Conservation (phyloP, 2,329 filamentous ascomycete species). For the Fonsecaea pedrosoi region DNA sequence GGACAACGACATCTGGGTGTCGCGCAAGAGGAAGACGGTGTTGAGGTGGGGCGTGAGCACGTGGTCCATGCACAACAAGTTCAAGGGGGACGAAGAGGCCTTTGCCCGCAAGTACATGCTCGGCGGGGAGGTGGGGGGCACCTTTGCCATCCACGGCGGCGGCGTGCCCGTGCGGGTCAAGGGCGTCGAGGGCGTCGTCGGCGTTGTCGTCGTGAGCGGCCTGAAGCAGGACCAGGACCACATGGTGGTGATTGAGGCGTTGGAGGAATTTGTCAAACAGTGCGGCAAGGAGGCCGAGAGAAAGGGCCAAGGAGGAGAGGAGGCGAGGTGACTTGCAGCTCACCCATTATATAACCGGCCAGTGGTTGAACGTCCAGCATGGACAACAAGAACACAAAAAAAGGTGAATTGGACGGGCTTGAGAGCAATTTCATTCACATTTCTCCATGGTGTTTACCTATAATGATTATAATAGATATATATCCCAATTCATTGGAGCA, state of each 20-base stretch:
- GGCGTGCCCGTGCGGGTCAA: slow-evolving; percentile 74
- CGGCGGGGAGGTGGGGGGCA: slow-evolving; percentile 55
- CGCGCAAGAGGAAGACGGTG: slow-evolving; percentile 74
- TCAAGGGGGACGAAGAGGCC: slow-evolving; percentile 65
- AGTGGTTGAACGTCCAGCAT: too few relatives aligned
- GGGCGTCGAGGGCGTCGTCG: slow-evolving; percentile 77
- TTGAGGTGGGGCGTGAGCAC: slow-evolving; percentile 72
- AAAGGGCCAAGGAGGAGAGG: neutral
- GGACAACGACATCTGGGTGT: slow-evolving; percentile 75
- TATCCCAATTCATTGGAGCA: neutral
- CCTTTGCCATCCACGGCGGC: slow-evolving; percentile 80
- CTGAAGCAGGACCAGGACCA: slow-evolving; percentile 80
- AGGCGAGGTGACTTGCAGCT: neutral
- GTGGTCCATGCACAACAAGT: slow-evolving; percentile 75
- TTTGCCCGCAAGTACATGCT: slow-evolving; percentile 72
- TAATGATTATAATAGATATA: neutral
- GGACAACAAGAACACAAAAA: too few relatives aligned
- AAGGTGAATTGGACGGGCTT: too few relatives aligned
- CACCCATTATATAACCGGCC: too few relatives aligned
- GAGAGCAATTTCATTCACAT: too few relatives aligned
- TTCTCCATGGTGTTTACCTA: neutral
- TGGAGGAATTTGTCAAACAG: slow-evolving; percentile 59
- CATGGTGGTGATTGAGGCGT: slow-evolving; percentile 73
- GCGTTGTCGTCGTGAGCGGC: slow-evolving; percentile 72
- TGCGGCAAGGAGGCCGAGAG: neutral